phyloP scores from a whole-genome alignment of 495 filamentous ascomycete species.

The Aspergillus panamensis region DNA sequence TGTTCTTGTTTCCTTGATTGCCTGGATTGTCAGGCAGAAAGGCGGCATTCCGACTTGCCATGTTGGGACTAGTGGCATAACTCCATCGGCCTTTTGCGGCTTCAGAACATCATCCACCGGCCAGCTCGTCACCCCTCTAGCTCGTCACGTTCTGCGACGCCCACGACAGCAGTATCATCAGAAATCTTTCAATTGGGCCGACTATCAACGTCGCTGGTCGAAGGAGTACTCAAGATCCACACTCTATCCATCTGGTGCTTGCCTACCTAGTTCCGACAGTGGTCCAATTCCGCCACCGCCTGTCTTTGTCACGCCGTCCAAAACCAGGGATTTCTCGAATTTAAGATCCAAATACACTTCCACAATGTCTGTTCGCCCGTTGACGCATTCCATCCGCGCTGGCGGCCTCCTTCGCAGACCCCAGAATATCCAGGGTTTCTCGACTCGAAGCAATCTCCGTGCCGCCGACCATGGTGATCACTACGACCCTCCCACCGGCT shows the following conservation, averaged over 20 bases:
- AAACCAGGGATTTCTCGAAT: conserved; percentile 10
- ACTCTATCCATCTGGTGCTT: conserved; percentile 5
- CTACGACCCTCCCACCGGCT: conserved; percentile 89
- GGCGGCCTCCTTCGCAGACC: conserved; percentile 39
- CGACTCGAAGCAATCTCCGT: conserved; percentile 41
- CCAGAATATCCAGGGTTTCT: conserved; percentile 42
- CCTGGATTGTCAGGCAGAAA: conserved; percentile 27
- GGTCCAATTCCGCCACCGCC: conserved; percentile 23
- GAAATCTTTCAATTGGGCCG: conserved; percentile 24
- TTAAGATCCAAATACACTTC: conserved; percentile 19
- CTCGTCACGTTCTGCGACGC: conserved; percentile 20
- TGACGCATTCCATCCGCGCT: conserved; percentile 43
- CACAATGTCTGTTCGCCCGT: conserved; percentile 43
- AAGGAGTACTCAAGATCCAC: conserved; percentile 11
- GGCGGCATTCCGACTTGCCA: conserved; percentile 31
- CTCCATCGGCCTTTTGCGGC: conserved; percentile 46
- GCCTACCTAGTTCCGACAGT: conserved; percentile 17
- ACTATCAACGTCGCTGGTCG: conserved; percentile 17
- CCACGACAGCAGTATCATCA: conserved; percentile 24
- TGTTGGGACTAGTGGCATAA: conserved; percentile 35
- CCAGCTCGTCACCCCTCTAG: conserved; percentile 38
- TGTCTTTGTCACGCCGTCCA: conserved; percentile 12
- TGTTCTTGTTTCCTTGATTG: no score
- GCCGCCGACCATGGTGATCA: conserved; percentile 63
- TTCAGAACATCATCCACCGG: conserved; percentile 44